phyloP scores from a whole-genome alignment of 129 eudicot genomes.

The Chrysanthemum lavandulifolium region DNA sequence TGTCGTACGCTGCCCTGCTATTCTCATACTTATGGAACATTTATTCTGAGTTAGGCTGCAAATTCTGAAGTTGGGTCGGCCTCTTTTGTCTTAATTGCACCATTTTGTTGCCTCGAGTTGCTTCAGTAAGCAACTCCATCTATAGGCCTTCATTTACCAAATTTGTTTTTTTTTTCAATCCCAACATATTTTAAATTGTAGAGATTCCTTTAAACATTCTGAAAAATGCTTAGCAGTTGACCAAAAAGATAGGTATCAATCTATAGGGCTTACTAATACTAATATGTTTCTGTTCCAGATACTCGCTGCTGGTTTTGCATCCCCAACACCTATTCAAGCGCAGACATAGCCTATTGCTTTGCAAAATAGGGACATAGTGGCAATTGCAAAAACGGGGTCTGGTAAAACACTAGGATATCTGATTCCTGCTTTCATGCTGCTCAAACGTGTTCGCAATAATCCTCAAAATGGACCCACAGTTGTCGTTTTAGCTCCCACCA shows the following conservation, averaged over 20 bases:
- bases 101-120: conserved; percentile 94
- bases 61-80: conserved; percentile 72
- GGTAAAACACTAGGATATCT: conserved; percentile 96
- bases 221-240: neutral
- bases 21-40: conserved; percentile 63
- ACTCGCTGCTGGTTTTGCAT: conserved; percentile 69
- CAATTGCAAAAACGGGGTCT: conserved; percentile 97
- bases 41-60: conserved; percentile 82
- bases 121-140: conserved; percentile 97
- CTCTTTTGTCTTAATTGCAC: conserved; percentile 66
- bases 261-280: conserved; percentile 21
- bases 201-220: conserved; percentile 3
- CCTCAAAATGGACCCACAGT: conserved; percentile 88
- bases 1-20: conserved; percentile 99
- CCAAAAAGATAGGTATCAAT: neutral
- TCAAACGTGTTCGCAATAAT: conserved; percentile 60
- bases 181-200: conserved; percentile 10
- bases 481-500: conserved; percentile 84
- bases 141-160: conserved; percentile 42
- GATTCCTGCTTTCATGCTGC: conserved; percentile 86
- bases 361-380: conserved; percentile 85
- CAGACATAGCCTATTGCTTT: conserved; percentile 98
- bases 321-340: conserved; percentile 95
- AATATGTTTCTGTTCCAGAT: conserved; percentile 49
- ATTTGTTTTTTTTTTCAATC: conserved; percentile 17